Evolutionary conservation across 768 basidiomycete genomes (phyloP), one percentile per base, ranked within the genome.

Genomic region (Auricularia sp.): DNA sequence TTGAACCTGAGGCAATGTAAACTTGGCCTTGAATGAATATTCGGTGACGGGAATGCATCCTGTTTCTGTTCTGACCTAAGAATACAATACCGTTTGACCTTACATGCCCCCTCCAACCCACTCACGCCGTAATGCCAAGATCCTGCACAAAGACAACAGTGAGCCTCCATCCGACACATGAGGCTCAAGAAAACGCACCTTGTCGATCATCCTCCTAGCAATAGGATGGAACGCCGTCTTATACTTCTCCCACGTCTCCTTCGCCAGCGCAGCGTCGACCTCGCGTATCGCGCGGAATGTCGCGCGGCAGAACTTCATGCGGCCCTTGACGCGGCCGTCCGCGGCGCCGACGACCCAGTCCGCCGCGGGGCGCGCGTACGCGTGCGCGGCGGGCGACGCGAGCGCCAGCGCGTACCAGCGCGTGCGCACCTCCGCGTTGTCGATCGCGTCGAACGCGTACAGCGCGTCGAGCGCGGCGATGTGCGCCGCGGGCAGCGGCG

Each of bases 281-380:
- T 79, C 79, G 36, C 71, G 74, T 21, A 85, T 80, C 0, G 77
- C 82, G 42, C 56, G 75, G 70, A 91, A 85, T 3, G 83, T 75
- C 0, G 88, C 87, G 59, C 90, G 75, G 73, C 90, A 91, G 76
- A 91, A 91, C 72, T 92, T 91, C 90, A 91, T 91, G 39, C 90
- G 79, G 11, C 90, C 90, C 69, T 89, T 87, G 34, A 83, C 75
- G 33, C 79, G 80, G 7, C 56, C 23, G 16, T 44, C 47, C 67
- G 86, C 74, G 18, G 68, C 75, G 2, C 87, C 90, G 14, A 85
- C 81, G 23, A 91, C 82, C 90, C 90, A 91, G 34, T 81, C 77
- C 0, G 78, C 82, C 0, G 86, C 89, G 23, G 81, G 76, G 0
- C 65, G 64, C 7, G 83, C 85, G 67, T 83, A 84, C n/a, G 71